Conservation (phyloP, 2,329 filamentous ascomycete genomes). For the Capronia coronata region DNA sequence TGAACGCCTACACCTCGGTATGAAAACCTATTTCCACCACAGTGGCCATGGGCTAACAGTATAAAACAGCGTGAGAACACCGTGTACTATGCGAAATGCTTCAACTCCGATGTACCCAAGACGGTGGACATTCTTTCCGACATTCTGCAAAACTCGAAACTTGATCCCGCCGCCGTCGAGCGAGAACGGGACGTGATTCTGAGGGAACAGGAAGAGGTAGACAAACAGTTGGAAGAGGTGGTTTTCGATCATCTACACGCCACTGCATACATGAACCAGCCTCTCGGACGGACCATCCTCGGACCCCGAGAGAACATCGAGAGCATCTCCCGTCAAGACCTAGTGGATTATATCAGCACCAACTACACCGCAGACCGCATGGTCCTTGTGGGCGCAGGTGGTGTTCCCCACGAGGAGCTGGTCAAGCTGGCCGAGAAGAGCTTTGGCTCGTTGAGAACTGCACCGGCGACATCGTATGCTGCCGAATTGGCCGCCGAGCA, state of each 20-base stretch:
- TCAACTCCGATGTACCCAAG: constrained; percentile 94
- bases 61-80: constrained; percentile 82
- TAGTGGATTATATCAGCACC: constrained; percentile 94
- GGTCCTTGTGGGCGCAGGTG: constrained; percentile 94
- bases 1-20: constrained; percentile 99
- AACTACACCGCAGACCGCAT: constrained; percentile 99
- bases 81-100: constrained; percentile 98
- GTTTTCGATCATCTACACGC: constrained; percentile 99
- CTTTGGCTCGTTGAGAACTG: constrained; percentile 72
- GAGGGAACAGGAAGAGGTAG: constrained; percentile 97
- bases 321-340: constrained; percentile 85
- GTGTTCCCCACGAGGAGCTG: constrained; percentile 86
- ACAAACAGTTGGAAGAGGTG: constrained; percentile 99
- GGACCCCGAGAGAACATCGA: constrained; percentile 98
- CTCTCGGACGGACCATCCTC: constrained; percentile 93
- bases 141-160: constrained; percentile 98
- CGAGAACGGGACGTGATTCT: constrained; percentile 98
- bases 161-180: constrained; percentile 87
- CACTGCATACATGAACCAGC: constrained; percentile 93
- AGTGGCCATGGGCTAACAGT: constrained; percentile 17
- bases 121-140: constrained; percentile 98
- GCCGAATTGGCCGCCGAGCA: constrained; percentile 63
- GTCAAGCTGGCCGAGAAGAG: constrained; percentile 95
- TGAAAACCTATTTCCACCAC: constrained; percentile 34
- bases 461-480: constrained; percentile 67